Evolutionary conservation across 129 eudicot species (phyloP).

Genomic region (Lactuca saligna): DNA sequence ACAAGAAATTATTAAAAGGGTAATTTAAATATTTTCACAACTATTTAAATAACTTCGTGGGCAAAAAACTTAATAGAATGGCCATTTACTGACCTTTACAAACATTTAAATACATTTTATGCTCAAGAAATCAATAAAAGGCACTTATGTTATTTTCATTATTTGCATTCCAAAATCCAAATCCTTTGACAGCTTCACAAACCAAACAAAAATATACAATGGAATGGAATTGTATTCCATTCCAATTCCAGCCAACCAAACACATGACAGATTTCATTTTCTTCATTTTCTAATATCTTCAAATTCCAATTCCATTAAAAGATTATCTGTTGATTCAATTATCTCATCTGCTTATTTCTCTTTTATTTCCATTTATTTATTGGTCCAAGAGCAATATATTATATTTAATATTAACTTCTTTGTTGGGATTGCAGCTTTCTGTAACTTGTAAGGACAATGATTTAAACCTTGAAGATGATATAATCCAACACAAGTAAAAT

Average conservation of each 20-base stretch:
- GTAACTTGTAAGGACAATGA: constrained; percentile 30
- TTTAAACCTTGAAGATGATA: constrained; percentile 47
- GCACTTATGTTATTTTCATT: not conserved
- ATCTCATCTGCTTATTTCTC: constrained; percentile 3
- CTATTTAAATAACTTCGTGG: too few species aligned
- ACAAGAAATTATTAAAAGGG: not conserved
- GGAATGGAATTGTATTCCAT: not conserved
- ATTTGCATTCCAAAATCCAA: not conserved
- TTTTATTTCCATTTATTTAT: not conserved
- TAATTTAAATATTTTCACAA: too few species aligned
- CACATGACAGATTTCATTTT: not conserved
- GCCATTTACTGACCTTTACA: not conserved
- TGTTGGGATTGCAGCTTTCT: constrained; percentile 33
- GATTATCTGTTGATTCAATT: not conserved
- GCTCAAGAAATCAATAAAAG: not conserved
- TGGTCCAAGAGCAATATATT: not conserved
- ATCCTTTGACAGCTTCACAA: not conserved
- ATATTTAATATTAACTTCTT: constrained; percentile 10
- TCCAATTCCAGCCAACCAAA: not conserved
- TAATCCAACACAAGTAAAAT: constrained; percentile 57
- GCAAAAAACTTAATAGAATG: too few species aligned
- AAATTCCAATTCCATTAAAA: not conserved
- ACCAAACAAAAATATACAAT: not conserved
- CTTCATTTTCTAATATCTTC: not conserved
- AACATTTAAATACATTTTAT: too few species aligned